A percentile compares a stretch with the other conserved stretches of the same genome.
phyloP scores from a whole-genome alignment of 1,139 yeast genomes.

The Zygoascus hellenicus region DNA sequence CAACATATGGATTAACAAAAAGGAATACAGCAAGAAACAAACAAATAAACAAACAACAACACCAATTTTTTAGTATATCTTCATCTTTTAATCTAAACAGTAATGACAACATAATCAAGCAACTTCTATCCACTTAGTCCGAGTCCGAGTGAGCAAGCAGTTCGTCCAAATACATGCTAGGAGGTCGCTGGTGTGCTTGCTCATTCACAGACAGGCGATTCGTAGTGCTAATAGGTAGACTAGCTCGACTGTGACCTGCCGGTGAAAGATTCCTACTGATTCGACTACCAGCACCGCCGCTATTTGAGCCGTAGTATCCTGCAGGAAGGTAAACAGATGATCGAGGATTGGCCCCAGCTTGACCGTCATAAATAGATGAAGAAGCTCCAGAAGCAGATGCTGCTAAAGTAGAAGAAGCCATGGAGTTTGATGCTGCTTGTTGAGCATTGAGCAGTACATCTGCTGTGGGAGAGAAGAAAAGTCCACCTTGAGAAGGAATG shows the following conservation, averaged over 20 bases:
- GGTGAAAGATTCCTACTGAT: slow-evolving; percentile 20
- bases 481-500: slow-evolving; percentile 18
- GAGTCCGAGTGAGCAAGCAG: slow-evolving; percentile 28
- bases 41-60: too few relatives aligned
- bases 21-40: too few relatives aligned
- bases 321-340: slow-evolving; percentile 34
- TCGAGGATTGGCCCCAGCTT: slow-evolving; percentile 16
- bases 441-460: slow-evolving; percentile 51
- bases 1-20: too few relatives aligned
- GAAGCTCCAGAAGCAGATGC: slow-evolving; percentile 11
- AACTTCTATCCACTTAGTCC: slow-evolving; percentile 8
- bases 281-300: slow-evolving; percentile 21
- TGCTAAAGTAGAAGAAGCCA: slow-evolving; percentile 9
- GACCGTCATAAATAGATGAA: slow-evolving; percentile 11
- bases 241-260: slow-evolving; percentile 4
- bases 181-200: slow-evolving; percentile 30
- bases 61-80: too few relatives aligned
- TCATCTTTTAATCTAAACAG: too few relatives aligned
- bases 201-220: slow-evolving; percentile 16
- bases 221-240: background rate
- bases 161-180: slow-evolving; percentile 37
- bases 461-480: slow-evolving; percentile 77
- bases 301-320: slow-evolving; percentile 30
- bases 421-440: slow-evolving; percentile 15
- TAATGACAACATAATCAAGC: too few relatives aligned